Base-by-base conservation (phyloP, 768 basidiomycete species). In the Tylopilus vinaceipallidus region DNA sequence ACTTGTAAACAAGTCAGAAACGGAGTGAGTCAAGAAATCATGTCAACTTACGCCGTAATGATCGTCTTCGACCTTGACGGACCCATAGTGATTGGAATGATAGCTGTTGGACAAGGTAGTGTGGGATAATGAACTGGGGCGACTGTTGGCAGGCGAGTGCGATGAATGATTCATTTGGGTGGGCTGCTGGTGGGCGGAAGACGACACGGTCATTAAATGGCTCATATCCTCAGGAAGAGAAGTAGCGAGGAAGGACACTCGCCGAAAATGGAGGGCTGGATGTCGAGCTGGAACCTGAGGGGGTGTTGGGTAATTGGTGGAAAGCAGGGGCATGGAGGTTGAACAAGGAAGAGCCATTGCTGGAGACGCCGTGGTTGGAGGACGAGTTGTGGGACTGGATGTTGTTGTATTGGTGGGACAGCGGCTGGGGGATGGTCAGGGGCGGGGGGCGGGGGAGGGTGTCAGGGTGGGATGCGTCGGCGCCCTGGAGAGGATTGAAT, bases 251-350 rank as follows among this genome's bases (percentile, higher is more conserved):
- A 77, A 75, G 64, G 76, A 77, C 65, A 87, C 88, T 88, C 82
- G 81, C 88, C 85, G 88, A 91, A 75, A 88, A 89, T n/a, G 86
- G 84, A 49, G 85, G 84, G 57, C 83, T 88, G 23, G 84, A 85
- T 6, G 84, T 84, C 20, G 82, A 77, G 61, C 85, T 88, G 17
- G 85, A 86, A 17, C 79, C 82, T 19, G 83, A 84, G 3, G 84
- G 84, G 4, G 86, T 85, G 63, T 83, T 81, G 17, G 84, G 84
- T 64, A 86, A 73, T 58, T 79, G 67, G 45, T 67, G 81, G 65
- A 85, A 86, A 3, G 78, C 72, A 36, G 82, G 73, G 8, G 76
- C 74, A 47, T 81, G 79, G 3, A 83, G 70, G 59, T 67, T 75
- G 68, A 80, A 81, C 53, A 81, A 59, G 11, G 77, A 73, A 5